Evolutionary conservation across 2,329 filamentous ascomycete species (phyloP), one percentile per base, ranked within the genome.

Genomic region (Fusarium sarcochroum): DNA sequence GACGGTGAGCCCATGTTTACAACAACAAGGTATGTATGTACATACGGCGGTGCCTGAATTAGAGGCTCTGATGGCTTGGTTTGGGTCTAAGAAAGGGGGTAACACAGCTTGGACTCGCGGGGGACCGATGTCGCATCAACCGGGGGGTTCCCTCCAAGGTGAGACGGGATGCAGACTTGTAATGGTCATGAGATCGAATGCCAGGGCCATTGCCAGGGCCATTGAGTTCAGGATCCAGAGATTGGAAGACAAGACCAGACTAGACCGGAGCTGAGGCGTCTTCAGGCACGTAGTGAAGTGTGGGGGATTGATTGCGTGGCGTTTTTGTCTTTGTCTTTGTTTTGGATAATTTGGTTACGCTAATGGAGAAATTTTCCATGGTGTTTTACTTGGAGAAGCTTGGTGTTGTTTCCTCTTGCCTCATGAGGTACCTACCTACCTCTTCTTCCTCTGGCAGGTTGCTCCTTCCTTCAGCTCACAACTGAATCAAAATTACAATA

Each of bases 101-200:
- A 45, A 11, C 46, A 52, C 32, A 37, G 30, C 15, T 48, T 42
- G 47, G 45, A 42, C 60, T 66, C 60, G 47, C 65, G 45, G 62
- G 59, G 66, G 50, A 46, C 66, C 71, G 68, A 73, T 73, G 71
- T 73, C 71, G 71, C 71, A 73, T 68, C 56, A 57, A 44, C 53
- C 56, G 47, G 62, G 50, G 62, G 69, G 44, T 63, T 68, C 63
- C 49, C 54, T 66, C 53, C 57, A 68, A 62, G 46, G 69, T 61
- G 68, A 71, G 63, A 66, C 68, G 56, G 48, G 68, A 73, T 71
- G 69, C 60, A 73, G 70, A 65, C 57, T 68, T 59, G 52, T 63
- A 41, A 64, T 64, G 71, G 71, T 73, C 71, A 73, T 71, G 73
- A 74, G 71, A 73, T 73, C 71, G 51, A 73, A 63, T 72, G 54